These are phyloP conservation scores for Aspergillus nomiae DNA, from an alignment of 2,329 filamentous ascomycete genomes.

Conservation along the genomic window DNA sequence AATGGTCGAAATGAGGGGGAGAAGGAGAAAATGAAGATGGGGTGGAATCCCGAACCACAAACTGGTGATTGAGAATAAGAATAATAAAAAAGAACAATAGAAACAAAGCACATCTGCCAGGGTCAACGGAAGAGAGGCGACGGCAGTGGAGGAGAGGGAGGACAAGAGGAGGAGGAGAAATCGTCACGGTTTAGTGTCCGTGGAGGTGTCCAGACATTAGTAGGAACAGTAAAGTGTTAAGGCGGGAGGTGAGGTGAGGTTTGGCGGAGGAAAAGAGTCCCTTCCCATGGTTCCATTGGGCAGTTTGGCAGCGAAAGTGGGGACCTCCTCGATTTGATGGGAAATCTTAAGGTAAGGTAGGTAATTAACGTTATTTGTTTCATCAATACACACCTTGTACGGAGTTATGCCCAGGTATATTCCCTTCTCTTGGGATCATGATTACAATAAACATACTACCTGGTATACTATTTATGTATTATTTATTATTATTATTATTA, in stretches of 20 bases:
- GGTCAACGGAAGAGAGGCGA: not conserved
- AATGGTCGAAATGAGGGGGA: conserved; percentile 10
- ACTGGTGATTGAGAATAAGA: not conserved
- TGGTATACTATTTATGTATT: too few relatives aligned
- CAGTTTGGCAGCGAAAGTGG: conserved; percentile 2
- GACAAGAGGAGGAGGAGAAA: not conserved
- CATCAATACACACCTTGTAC: not conserved
- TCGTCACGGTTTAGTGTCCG: conserved; percentile 1
- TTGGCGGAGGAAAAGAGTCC: not conserved
- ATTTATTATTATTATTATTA: too few relatives aligned
- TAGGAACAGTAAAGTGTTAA: not conserved
- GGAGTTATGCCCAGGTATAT: not conserved
- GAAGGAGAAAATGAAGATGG: conserved; percentile 9
- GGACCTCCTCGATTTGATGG: not conserved
- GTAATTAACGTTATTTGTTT: not conserved
- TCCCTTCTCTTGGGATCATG: not conserved
- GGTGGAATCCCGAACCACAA: conserved; percentile 1
- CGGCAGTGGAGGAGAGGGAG: not conserved
- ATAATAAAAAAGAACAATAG: not conserved
- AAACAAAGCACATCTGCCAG: not conserved
- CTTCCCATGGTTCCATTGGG: conserved; percentile 10
- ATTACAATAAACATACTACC: not conserved
- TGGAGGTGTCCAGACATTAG: not conserved
- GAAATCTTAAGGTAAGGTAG: not conserved
- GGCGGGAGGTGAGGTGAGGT: not conserved